Percentiles rank a stretch among this genome's conserved stretches.
Conservation (phyloP, 2,329 filamentous ascomycete genomes). For the Exophiala spinifera region DNA sequence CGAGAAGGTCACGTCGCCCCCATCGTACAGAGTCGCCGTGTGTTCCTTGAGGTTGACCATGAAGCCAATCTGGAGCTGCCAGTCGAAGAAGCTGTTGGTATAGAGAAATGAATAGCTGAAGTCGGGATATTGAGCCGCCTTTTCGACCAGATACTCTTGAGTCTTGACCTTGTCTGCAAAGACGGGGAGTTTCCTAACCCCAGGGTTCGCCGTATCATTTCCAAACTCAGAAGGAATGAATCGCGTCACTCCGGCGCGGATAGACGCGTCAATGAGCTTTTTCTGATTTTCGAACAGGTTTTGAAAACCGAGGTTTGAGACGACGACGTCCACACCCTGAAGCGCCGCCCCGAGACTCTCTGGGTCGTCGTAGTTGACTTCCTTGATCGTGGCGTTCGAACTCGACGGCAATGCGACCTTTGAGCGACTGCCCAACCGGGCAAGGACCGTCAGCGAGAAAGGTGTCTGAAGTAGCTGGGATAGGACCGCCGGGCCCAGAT, state of each 20-base stretch:
- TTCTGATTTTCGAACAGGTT: conserved; percentile 6
- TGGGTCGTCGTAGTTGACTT: conserved; percentile 14
- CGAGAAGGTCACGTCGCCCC: conserved; percentile 49
- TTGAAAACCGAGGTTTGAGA: conserved; percentile 7
- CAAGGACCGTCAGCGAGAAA: conserved; percentile 8
- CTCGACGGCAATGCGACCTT: not conserved
- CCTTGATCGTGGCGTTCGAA: conserved; percentile 6
- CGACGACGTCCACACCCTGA: conserved; percentile 11
- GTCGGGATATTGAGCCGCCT: conserved; percentile 11
- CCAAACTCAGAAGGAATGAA: conserved; percentile 37
- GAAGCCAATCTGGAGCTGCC: conserved; percentile 38
- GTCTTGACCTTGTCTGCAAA: conserved; percentile 31
- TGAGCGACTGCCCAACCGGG: conserved; percentile 8
- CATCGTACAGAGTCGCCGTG: conserved; percentile 47
- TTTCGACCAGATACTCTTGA: conserved; percentile 29
- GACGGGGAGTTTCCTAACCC: conserved; percentile 6
- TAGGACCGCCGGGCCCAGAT: conserved; percentile 32
- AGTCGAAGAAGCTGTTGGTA: conserved; percentile 37
- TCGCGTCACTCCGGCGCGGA: conserved; percentile 29
- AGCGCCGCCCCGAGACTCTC: conserved; percentile 14
- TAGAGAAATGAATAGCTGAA: conserved; percentile 34
- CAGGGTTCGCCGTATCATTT: conserved; percentile 2
- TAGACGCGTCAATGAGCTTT: conserved; percentile 32
- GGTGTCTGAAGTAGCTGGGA: conserved; percentile 15
- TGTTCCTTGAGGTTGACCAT: conserved; percentile 44